phyloP scores from a whole-genome alignment of 805 yeast genomes.

The Spathaspora sp. region DNA sequence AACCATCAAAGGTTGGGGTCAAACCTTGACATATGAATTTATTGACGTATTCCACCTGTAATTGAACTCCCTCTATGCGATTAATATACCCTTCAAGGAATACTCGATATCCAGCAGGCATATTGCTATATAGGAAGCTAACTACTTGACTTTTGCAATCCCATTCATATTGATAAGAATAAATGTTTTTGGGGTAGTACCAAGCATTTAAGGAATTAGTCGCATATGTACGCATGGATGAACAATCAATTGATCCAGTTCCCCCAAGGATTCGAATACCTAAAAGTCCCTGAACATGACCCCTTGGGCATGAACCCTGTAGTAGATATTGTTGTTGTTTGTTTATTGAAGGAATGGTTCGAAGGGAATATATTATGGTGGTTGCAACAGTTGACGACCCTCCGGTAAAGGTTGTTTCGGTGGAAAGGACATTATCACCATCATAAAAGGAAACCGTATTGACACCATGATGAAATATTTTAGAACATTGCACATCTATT shows the following conservation, averaged over 20 bases:
- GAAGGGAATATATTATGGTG: slow-evolving; percentile 10
- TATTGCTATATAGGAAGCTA: slow-evolving; percentile 11
- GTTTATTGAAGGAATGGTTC: slow-evolving; percentile 10
- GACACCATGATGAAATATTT: not conserved
- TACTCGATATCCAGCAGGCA: slow-evolving; percentile 14
- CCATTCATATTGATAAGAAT: slow-evolving; percentile 1
- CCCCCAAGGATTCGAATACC: slow-evolving; percentile 12
- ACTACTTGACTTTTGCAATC: slow-evolving; percentile 7
- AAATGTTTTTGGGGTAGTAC: slow-evolving; percentile 11
- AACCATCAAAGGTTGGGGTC: slow-evolving; percentile 10
- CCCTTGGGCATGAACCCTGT: slow-evolving; percentile 18
- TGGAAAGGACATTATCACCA: slow-evolving; percentile 11
- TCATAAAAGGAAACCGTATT: slow-evolving; percentile 15
- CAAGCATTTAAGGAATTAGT: slow-evolving; percentile 17
- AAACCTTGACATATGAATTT: slow-evolving; percentile 8
- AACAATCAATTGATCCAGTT: slow-evolving; percentile 14
- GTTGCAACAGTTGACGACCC: not conserved
- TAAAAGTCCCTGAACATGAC: slow-evolving; percentile 16
- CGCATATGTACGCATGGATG: slow-evolving; percentile 10
- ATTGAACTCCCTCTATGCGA: not conserved
- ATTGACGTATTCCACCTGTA: slow-evolving; percentile 1
- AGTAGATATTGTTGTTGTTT: slow-evolving; percentile 7
- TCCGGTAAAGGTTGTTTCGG: slow-evolving; percentile 8
- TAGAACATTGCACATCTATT: slow-evolving; percentile 16
- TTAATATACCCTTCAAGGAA: slow-evolving; percentile 10